A percentile compares a stretch with the other conserved stretches of the same genome.
Conservation (phyloP, 1,284 basidiomycete genomes). For the Uromyces viciae-fabae region DNA sequence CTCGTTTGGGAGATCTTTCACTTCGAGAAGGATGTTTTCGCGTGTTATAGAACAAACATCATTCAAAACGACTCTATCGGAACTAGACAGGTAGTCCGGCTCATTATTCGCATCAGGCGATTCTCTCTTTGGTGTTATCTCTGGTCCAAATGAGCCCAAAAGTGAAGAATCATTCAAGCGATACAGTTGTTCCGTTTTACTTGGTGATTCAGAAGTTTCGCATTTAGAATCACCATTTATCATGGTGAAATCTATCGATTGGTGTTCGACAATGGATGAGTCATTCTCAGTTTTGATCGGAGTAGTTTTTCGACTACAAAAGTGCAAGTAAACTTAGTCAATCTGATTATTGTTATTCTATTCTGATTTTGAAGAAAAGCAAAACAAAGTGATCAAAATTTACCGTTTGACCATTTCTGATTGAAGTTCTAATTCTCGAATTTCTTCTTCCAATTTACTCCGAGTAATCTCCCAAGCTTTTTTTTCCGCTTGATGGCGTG, state of each 20-base stretch:
- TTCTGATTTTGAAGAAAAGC: too few relatives aligned
- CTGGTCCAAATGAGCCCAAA: neutral
- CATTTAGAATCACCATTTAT: neutral
- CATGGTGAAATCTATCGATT: conserved; percentile 7
- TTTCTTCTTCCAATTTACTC: neutral
- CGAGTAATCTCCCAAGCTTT: neutral
- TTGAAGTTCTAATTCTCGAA: conserved; percentile 7
- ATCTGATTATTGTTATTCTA: too few relatives aligned
- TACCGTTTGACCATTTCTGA: neutral
- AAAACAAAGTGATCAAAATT: neutral
- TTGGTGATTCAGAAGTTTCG: neutral
- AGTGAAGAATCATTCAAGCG: neutral
- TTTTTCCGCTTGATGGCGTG: conserved; percentile 3
- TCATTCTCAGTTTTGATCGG: neutral
- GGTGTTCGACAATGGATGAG: neutral
- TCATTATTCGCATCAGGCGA: too few relatives aligned
- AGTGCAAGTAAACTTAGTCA: neutral
- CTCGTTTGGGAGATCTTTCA: neutral
- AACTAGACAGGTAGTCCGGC: too few relatives aligned
- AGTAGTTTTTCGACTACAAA: neutral
- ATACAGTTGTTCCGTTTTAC: neutral
- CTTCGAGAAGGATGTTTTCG: neutral
- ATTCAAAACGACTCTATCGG: neutral
- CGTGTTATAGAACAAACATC: neutral
- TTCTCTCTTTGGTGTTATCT: too few relatives aligned